Conservation (phyloP, 176 grass and related monocot species). For the Panicum miliaceum region DNA sequence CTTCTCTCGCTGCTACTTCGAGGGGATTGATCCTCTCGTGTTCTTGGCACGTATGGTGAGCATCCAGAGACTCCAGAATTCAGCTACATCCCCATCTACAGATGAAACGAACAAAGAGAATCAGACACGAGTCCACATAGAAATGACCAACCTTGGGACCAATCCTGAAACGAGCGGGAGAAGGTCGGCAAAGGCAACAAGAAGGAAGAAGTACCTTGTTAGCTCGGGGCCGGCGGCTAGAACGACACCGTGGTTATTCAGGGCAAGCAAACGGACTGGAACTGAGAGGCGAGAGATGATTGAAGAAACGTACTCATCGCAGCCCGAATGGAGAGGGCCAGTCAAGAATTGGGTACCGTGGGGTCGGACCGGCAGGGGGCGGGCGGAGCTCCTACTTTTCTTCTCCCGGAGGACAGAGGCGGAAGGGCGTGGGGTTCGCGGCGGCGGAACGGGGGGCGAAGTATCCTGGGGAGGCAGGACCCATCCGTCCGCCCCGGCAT, state of each 20-base stretch:
- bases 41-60: background rate
- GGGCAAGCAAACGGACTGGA: background rate
- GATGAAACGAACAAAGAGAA: background rate
- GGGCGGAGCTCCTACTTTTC: background rate
- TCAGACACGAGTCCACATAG: background rate
- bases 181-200: background rate
- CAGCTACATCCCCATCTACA: constrained; percentile 27
- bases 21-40: background rate
- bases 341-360: constrained; percentile 34
- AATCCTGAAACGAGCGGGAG: constrained; percentile 19
- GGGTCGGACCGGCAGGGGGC: background rate
- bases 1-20: background rate
- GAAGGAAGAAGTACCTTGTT: background rate
- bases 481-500: background rate
- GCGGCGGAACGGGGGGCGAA: constrained; percentile 33
- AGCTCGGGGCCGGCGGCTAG: background rate
- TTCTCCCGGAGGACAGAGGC: background rate
- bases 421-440: background rate
- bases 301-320: background rate
- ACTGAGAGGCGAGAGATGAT: constrained; percentile 11
- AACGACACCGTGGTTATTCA: background rate
- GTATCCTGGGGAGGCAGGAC: constrained; percentile 55
- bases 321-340: background rate
- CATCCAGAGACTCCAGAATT: constrained; percentile 13
- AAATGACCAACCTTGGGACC: background rate